Conservation (phyloP, 1,139 yeast species). For the Scheffersomyces insectosa region DNA sequence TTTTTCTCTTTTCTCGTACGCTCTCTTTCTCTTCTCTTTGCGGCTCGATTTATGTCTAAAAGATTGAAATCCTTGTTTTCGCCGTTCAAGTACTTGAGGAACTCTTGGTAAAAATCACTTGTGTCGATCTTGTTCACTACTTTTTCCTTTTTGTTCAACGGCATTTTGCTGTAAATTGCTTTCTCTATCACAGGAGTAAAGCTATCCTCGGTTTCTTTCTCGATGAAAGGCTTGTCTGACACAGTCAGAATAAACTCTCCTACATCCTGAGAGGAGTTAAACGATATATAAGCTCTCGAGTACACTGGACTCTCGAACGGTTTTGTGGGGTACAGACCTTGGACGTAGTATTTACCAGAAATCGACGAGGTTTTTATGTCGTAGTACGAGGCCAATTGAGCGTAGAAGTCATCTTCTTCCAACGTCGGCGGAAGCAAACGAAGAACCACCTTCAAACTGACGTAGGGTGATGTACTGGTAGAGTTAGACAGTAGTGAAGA, state of each 20-base stretch:
- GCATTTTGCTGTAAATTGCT: slow-evolving; percentile 26
- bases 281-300: slow-evolving; percentile 31
- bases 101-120: slow-evolving; percentile 13
- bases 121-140: slow-evolving; percentile 5
- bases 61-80: slow-evolving; percentile 15
- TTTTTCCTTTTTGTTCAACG: slow-evolving; percentile 5
- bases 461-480: background rate
- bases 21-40: background rate
- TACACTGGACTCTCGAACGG: slow-evolving; percentile 29
- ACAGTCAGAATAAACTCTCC: slow-evolving; percentile 16
- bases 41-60: slow-evolving; percentile 5
- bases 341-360: slow-evolving; percentile 28
- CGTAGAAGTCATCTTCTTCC: slow-evolving; percentile 23
- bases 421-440: slow-evolving; percentile 38
- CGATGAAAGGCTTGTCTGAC: slow-evolving; percentile 22
- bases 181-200: slow-evolving; percentile 26
- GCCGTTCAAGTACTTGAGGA: slow-evolving; percentile 12
- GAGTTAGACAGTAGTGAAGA: too few species aligned
- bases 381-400: slow-evolving; percentile 14
- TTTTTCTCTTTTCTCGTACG: slow-evolving; percentile 3
- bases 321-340: slow-evolving; percentile 27
- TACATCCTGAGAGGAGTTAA: slow-evolving; percentile 14
- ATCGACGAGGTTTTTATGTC: slow-evolving; percentile 12
- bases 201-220: slow-evolving; percentile 20
- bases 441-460: slow-evolving; percentile 25